Conservation (phyloP, 2,329 filamentous ascomycete species). For the Clonostachys rhizophaga region DNA sequence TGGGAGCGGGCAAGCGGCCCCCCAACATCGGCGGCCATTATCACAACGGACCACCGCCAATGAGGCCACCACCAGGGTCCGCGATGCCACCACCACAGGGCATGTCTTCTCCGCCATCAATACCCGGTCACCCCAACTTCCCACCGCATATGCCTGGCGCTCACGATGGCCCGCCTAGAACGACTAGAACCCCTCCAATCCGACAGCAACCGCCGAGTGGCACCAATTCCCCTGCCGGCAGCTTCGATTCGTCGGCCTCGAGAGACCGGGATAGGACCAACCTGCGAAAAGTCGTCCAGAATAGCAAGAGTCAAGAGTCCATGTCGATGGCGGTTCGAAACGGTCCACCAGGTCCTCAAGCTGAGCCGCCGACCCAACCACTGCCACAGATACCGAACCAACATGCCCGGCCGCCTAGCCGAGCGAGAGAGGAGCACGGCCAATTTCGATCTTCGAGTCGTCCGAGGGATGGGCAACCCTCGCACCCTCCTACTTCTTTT, state of each 20-base stretch:
- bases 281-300: conserved; percentile 40
- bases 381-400: conserved; percentile 14
- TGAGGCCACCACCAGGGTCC: conserved; percentile 11
- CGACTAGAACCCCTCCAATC: conserved; percentile 13
- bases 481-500: too few species aligned
- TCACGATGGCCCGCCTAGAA: conserved; percentile 1
- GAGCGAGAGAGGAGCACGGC: not conserved
- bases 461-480: conserved; percentile 1
- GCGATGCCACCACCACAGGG: conserved; percentile 6
- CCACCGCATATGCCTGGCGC: conserved; percentile 4
- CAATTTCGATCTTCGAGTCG: not conserved
- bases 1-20: conserved; percentile 46
- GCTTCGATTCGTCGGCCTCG: conserved; percentile 41
- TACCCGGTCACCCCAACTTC: conserved; percentile 6
- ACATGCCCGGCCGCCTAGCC: not conserved
- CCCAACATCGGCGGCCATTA: conserved; percentile 1
- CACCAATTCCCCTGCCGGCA: conserved; percentile 42
- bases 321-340: conserved; percentile 24
- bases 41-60: conserved; percentile 14
- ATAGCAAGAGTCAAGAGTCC: conserved; percentile 55
- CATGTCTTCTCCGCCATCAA: conserved; percentile 2
- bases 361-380: conserved; percentile 10
- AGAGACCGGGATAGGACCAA: conserved; percentile 32
- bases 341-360: too few species aligned
- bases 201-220: conserved; percentile 30